Evolutionary conservation across 306 rosid genomes (phyloP).

Genomic region (Coriaria nepalensis): DNA sequence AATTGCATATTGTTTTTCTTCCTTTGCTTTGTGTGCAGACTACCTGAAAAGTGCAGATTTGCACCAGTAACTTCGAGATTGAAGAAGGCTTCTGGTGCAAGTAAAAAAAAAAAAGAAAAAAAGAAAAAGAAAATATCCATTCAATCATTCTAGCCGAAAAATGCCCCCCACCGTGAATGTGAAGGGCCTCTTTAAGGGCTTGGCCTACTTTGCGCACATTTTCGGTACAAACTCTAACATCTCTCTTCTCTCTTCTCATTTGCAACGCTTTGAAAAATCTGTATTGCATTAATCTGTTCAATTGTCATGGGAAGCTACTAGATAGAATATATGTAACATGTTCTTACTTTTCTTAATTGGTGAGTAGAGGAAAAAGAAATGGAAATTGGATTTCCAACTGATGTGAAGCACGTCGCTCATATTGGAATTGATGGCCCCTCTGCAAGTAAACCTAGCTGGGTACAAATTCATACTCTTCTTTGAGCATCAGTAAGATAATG

Average conservation of each 20-base stretch:
- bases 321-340: background rate
- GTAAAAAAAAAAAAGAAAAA: background rate
- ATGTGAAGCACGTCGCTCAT: slow-evolving; percentile 55
- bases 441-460: slow-evolving; percentile 30
- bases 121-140: background rate
- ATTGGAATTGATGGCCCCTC: slow-evolving; percentile 42
- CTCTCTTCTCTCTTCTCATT: background rate
- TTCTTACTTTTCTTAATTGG: too few species aligned
- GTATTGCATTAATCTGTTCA: background rate
- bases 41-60: slow-evolving; percentile 3
- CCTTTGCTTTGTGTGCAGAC: slow-evolving; percentile 11
- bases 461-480: slow-evolving; percentile 6
- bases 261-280: background rate
- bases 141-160: slow-evolving; percentile 7
- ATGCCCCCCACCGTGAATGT: slow-evolving; percentile 52
- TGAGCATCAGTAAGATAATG: background rate
- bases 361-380: slow-evolving; percentile 67
- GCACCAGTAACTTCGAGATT: slow-evolving; percentile 1
- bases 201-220: slow-evolving; percentile 66
- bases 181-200: slow-evolving; percentile 78
- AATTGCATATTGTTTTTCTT: background rate
- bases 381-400: slow-evolving; percentile 92
- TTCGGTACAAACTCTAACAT: slow-evolving; percentile 42
- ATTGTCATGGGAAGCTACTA: background rate
- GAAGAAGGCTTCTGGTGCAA: slow-evolving; percentile 13